Evolutionary conservation across 441 rosid genomes (phyloP).

Genomic region (Corymbia citriodora): DNA sequence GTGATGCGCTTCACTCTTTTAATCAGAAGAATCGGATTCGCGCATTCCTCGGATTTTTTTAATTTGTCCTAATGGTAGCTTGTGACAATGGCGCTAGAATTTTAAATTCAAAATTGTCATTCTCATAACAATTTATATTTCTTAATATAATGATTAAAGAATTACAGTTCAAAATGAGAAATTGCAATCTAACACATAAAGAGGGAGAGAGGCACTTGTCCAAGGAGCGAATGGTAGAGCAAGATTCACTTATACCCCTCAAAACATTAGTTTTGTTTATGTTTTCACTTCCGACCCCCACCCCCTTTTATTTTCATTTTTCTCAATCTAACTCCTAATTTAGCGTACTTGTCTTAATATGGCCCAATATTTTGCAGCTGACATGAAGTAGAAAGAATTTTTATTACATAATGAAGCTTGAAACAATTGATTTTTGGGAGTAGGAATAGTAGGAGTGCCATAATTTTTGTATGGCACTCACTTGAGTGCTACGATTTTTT

Average conservation of each 20-base stretch:
- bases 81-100: background rate
- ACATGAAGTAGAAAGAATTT: background rate
- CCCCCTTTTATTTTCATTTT: background rate
- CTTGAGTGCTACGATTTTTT: too few relatives aligned
- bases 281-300: background rate
- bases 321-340: background rate
- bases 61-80: background rate
- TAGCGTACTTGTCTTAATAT: background rate
- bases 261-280: background rate
- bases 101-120: background rate
- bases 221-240: background rate
- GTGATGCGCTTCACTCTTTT: background rate
- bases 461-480: too few relatives aligned
- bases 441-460: too few relatives aligned
- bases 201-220: background rate
- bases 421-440: background rate
- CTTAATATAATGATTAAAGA: background rate
- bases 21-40: background rate
- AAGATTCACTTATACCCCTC: background rate
- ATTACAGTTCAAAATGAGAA: background rate
- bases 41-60: background rate
- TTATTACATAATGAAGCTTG: background rate
- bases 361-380: background rate
- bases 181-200: background rate
- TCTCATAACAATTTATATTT: background rate